phyloP scores from a whole-genome alignment of 1,284 basidiomycete genomes.

The Apiotrichum gracile region DNA sequence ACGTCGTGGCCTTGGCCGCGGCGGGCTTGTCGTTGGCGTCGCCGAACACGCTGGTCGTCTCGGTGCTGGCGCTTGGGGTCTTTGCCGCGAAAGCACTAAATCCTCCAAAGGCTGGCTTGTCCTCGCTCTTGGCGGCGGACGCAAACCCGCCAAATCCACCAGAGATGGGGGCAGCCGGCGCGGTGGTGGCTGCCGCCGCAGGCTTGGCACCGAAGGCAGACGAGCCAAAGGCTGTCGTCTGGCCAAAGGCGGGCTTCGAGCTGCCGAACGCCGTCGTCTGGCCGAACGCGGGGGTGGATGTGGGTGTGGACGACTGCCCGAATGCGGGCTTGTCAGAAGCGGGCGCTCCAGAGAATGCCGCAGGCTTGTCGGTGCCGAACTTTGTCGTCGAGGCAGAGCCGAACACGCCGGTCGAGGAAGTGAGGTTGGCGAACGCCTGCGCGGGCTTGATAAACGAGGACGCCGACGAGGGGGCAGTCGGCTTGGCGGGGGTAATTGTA shows the following conservation, averaged over 20 bases:
- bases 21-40: not conserved
- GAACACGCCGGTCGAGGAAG: slow-evolving; percentile 18
- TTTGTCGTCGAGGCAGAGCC: slow-evolving; percentile 25
- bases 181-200: slow-evolving; percentile 18
- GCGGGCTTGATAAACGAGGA: slow-evolving; percentile 41
- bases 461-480: not conserved
- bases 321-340: slow-evolving; percentile 5
- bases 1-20: not conserved
- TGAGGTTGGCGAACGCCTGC: slow-evolving; percentile 29
- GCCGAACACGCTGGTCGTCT: slow-evolving; percentile 16
- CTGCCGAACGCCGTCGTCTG: not conserved
- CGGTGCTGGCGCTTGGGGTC: not conserved
- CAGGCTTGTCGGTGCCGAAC: slow-evolving; percentile 3
- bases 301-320: not conserved
- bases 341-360: too few species aligned
- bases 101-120: slow-evolving; percentile 15
- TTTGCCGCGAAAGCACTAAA: slow-evolving; percentile 25
- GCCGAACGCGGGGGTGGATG: slow-evolving; percentile 25
- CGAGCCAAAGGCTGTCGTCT: slow-evolving; percentile 6
- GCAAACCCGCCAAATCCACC: slow-evolving; percentile 42
- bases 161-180: slow-evolving; percentile 22
- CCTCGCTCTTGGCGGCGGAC: slow-evolving; percentile 15
- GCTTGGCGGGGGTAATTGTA: slow-evolving; percentile 9
- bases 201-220: slow-evolving; percentile 6
- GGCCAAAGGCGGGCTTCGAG: slow-evolving; percentile 11